Base-by-base conservation (phyloP, 1,284 basidiomycete species). In the Irpex sp. region DNA sequence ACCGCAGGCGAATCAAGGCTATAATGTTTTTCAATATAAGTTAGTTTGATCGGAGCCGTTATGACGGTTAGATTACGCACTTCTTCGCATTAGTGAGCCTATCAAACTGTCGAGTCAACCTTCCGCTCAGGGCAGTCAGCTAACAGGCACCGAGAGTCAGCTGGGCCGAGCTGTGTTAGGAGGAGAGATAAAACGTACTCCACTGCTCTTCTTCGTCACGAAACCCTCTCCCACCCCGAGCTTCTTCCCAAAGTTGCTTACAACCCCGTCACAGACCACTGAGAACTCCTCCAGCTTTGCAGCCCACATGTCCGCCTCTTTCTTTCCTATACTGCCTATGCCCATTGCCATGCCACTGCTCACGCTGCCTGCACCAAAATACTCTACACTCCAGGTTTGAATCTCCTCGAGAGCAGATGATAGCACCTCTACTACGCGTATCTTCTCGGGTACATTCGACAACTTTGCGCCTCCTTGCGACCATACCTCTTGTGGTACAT, bases 401-500 rank as follows among this genome's bases (percentile, higher is more conserved):
- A 96, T 79, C 58, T 91, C 88, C 65, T 94, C 90, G 64, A 97
- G 78, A 21, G 91, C 91, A 36, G 83, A 83, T 64, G 85, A 85
- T 36, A 97, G 77, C 56, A 93, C 85, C 63, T 91, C 90, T 54
- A 97, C 85, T 61, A 94, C 91, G 37, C 92, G 85, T 69, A 95
- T 86, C 77, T 97, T 97, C 68, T 94, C 92, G 57, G 89, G 85
- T 40, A 96, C 73, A 69, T 92, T 92, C 11, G 80, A 79, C 55
- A 97, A 82, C 75, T 95, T 96, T 38, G 90, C 91, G 38, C 94
- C 93, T 19, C 88, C 87, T 72, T 93, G 91, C 44, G 89, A 90
- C 97, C 97, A 99, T 8, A 97, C 88, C 66, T 92, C 90, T 56
- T 89, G 85, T 4, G 95, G 92, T 19, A 98, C 89, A 75, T 96